These are phyloP conservation scores for Mucor piriformis DNA, from an alignment of 371 early-diverging fungal genomes.

Conservation along the genomic window DNA sequence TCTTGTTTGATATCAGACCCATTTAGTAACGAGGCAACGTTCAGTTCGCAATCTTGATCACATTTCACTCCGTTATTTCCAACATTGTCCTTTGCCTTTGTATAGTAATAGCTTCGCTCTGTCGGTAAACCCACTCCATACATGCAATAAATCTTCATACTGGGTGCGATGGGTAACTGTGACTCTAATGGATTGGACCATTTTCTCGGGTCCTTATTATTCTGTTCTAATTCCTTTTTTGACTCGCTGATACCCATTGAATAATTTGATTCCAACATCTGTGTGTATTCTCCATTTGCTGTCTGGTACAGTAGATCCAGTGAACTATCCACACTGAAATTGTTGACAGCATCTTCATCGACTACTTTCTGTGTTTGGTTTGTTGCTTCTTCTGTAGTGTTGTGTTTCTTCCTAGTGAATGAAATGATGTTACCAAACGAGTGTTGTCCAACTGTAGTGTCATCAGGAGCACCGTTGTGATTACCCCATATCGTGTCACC, in stretches of 20 bases:
- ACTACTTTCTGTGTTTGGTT: background rate
- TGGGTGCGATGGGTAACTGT: constrained; percentile 72
- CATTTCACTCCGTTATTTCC: constrained; percentile 3
- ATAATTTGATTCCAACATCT: constrained; percentile 61
- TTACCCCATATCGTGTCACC: constrained; percentile 86
- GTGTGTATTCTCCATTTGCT: constrained; percentile 52
- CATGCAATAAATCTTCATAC: constrained; percentile 81
- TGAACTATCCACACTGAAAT: constrained; percentile 58
- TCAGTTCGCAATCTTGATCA: constrained; percentile 4
- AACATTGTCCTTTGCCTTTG: constrained; percentile 12
- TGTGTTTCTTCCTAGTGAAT: constrained; percentile 21
- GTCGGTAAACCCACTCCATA: constrained; percentile 85
- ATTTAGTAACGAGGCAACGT: constrained; percentile 12
- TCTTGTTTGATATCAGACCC: constrained; percentile 17
- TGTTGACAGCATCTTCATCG: constrained; percentile 13
- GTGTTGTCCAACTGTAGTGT: constrained; percentile 23
- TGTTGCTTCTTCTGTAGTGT: background rate
- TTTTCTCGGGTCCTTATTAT: constrained; percentile 57
- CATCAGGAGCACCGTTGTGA: constrained; percentile 67
- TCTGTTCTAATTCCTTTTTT: constrained; percentile 52
- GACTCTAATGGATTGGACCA: constrained; percentile 92
- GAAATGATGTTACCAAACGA: constrained; percentile 49
- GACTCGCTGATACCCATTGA: constrained; percentile 68
- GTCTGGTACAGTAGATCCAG: constrained; percentile 57
- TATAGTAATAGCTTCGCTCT: constrained; percentile 82